Conservation (phyloP, 1,139 yeast genomes). For the Blastobotrys arbuscula region DNA sequence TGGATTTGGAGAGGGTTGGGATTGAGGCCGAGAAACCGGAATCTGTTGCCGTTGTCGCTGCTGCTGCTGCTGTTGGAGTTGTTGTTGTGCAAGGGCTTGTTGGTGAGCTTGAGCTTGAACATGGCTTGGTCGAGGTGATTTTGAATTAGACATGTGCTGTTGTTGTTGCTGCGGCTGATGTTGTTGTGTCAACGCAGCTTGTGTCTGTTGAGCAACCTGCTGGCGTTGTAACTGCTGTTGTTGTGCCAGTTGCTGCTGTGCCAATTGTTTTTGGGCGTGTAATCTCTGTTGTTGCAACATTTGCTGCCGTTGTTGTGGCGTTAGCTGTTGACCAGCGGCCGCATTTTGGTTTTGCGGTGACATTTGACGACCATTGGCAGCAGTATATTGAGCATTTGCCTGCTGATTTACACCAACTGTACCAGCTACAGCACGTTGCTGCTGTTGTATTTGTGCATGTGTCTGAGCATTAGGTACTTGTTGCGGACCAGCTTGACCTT, state of each 20-base stretch:
- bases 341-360: background rate
- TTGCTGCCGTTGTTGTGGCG: constrained; percentile 1
- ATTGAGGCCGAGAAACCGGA: background rate
- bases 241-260: background rate
- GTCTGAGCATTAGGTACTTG: constrained; percentile 5
- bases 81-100: background rate
- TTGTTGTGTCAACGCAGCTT: constrained; percentile 7
- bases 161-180: constrained; percentile 14
- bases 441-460: background rate
- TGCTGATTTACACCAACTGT: too few relatives aligned
- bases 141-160: constrained; percentile 8
- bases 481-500: background rate
- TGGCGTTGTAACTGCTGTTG: constrained; percentile 13
- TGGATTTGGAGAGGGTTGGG: background rate
- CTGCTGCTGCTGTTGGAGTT: background rate
- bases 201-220: constrained; percentile 7
- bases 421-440: too few relatives aligned
- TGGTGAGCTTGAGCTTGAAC: background rate
- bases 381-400: too few relatives aligned
- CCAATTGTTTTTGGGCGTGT: background rate
- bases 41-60: background rate
- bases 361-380: background rate
- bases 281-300: background rate
- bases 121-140: constrained; percentile 2
- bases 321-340: background rate